Percentiles rank a stretch among this genome's conserved stretches.
phyloP scores from a whole-genome alignment of 805 yeast species.

The Candida piceae region DNA sequence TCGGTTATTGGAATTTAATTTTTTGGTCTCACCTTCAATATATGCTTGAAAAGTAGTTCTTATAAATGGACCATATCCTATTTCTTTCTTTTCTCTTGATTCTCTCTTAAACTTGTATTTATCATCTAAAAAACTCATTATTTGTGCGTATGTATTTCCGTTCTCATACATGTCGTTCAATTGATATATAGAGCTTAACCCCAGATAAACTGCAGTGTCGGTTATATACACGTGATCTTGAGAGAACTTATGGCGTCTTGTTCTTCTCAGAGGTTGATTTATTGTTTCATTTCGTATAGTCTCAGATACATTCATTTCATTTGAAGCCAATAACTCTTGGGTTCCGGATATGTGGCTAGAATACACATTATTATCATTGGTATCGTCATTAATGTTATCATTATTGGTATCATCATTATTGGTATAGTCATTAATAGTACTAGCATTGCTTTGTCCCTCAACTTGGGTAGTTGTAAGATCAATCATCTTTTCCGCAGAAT shows the following conservation, averaged over 20 bases:
- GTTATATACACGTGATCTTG: conserved; percentile 33
- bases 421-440: no score
- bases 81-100: conserved; percentile 20
- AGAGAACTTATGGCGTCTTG: conserved; percentile 27
- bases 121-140: conserved; percentile 22
- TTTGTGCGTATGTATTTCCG: conserved; percentile 26
- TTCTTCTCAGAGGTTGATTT: conserved; percentile 12
- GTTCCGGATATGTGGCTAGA: neutral
- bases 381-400: no score
- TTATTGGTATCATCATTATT: no score
- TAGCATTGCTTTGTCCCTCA: no score
- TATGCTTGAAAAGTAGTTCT: conserved; percentile 19
- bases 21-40: conserved; percentile 17
- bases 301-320: neutral
- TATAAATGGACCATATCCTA: conserved; percentile 28
- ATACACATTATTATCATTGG: no score
- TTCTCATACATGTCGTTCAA: conserved; percentile 27
- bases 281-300: neutral
- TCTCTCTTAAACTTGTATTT: conserved; percentile 21
- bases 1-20: conserved; percentile 3
- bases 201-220: conserved; percentile 30
- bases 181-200: conserved; percentile 24
- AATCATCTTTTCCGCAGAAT: no score
- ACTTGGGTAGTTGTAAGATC: no score
- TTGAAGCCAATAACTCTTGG: neutral